Percentiles rank a stretch among this genome's conserved stretches.
These are phyloP conservation scores for Paspalum vaginatum DNA, from an alignment of 176 grass and related monocot species.

Conservation along the genomic window DNA sequence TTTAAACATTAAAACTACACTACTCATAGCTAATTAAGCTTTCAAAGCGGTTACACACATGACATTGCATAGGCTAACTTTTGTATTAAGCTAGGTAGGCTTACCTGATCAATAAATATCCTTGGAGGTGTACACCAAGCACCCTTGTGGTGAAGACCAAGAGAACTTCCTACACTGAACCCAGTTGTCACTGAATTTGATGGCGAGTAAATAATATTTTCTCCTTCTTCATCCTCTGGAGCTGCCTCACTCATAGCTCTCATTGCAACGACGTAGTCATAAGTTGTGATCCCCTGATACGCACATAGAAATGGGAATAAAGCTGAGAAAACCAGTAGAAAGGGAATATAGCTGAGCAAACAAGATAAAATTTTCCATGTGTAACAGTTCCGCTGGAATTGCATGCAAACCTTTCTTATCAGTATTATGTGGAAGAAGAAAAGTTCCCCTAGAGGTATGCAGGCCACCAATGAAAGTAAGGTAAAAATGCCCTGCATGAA, in stretches of 20 bases:
- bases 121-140: conserved; percentile 98
- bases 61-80: background rate
- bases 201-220: conserved; percentile 83
- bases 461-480: conserved; percentile 78
- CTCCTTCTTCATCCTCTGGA: conserved; percentile 82
- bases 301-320: conserved; percentile 30
- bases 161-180: conserved; percentile 88
- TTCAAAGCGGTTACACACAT: background rate
- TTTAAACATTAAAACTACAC: conserved; percentile 14
- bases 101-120: conserved; percentile 87
- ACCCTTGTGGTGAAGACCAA: conserved; percentile 91
- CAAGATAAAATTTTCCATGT: conserved; percentile 12
- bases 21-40: conserved; percentile 26
- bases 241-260: conserved; percentile 92
- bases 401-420: conserved; percentile 82
- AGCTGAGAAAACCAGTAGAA: conserved; percentile 29
- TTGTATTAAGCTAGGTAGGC: conserved; percentile 7
- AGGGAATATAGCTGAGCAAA: conserved; percentile 19
- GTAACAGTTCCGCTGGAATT: conserved; percentile 27
- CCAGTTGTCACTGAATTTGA: conserved; percentile 96
- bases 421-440: conserved; percentile 99
- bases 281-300: conserved; percentile 88
- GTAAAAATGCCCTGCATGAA: conserved; percentile 82
- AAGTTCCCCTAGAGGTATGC: conserved; percentile 87
- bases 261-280: conserved; percentile 99